A percentile compares a stretch with the other conserved stretches of the same genome.
These are phyloP conservation scores for Komagataella ulmi DNA, from an alignment of 805 yeast species.

Conservation along the genomic window DNA sequence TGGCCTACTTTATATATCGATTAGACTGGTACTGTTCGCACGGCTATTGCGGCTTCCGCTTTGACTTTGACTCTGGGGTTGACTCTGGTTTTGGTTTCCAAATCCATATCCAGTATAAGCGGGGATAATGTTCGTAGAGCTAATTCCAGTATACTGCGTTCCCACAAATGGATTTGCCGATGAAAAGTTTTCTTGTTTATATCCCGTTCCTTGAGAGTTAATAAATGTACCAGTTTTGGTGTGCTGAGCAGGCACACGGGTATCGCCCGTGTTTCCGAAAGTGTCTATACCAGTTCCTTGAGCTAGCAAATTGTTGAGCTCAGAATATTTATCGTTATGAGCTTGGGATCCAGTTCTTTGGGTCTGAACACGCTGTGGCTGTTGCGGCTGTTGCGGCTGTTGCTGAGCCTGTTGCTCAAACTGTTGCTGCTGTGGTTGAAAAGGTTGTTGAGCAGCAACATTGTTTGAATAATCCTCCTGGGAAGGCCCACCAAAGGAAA, in stretches of 20 bases:
- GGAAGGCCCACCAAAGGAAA: constrained; percentile 17
- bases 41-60: constrained; percentile 3
- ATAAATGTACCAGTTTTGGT: constrained; percentile 72
- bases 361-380: constrained; percentile 26
- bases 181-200: constrained; percentile 30
- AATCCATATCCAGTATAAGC: constrained; percentile 91
- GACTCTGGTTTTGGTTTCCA: constrained; percentile 51
- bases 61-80: constrained; percentile 12
- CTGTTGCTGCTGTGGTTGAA: constrained; percentile 15
- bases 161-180: constrained; percentile 50
- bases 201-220: constrained; percentile 83
- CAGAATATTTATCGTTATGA: constrained; percentile 48
- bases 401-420: constrained; percentile 9
- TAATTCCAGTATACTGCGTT: constrained; percentile 63
- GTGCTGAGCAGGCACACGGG: constrained; percentile 86
- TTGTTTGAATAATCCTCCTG: constrained; percentile 8
- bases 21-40: constrained; percentile 10
- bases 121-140: constrained; percentile 40
- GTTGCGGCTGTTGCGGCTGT: constrained; percentile 11
- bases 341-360: constrained; percentile 37
- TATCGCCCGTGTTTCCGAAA: constrained; percentile 76
- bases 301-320: constrained; percentile 66
- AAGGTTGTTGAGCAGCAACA: constrained; percentile 3
- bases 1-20: constrained; percentile 12
- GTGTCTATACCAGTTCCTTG: constrained; percentile 90